Evolutionary conservation across 495 filamentous ascomycete species (phyloP), one percentile per base, ranked within the genome.

Genomic region (Daldinia decipiens): DNA sequence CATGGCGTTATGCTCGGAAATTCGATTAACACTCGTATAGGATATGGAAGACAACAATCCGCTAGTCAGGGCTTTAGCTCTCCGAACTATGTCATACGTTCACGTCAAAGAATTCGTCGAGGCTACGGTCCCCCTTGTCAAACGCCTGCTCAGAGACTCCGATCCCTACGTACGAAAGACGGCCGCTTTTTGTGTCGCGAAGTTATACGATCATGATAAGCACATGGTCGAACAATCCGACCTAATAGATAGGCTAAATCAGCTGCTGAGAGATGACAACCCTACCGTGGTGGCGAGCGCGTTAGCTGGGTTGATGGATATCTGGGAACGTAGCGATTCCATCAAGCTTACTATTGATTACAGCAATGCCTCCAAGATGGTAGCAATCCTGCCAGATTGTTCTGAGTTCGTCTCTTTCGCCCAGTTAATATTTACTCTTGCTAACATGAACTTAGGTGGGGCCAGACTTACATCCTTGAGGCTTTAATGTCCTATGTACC

Each of bases 321-420:
- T 99, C 59, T 99, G 95, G 95, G 95, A 98, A 77, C 86, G 95
- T 56, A 98, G 93, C 76, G 95, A 98, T 77, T 91, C 90, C 62
- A 99, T 99, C 79, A 98, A 97, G 71, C 88, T 99, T 54, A 98
- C 96, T 2, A 98, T 99, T 72, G 95, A 99, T 79, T 97, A 98
- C 78, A 88, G 88, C 59, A 98, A 96, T 79, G 95, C 95, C 13
- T 97, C 94, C 50, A 99, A 98, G 82, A 91, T 99, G 82, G 93
- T 98, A 13, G 93, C 96, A 65, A 98, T 99, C 59, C 72, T 99
- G 52, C 89, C 96, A 15, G 96, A 98, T 74, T 98, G 95, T 80
- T 98, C 96, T 17, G 95, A 99, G 93, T 97, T 86, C 59, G 91
- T 84, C 0, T 50, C 24, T 27, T 45, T 3, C n/a, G 45, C 8